Base-by-base conservation (phyloP, 2,329 filamentous ascomycete species). In the Fusarium setosum region DNA sequence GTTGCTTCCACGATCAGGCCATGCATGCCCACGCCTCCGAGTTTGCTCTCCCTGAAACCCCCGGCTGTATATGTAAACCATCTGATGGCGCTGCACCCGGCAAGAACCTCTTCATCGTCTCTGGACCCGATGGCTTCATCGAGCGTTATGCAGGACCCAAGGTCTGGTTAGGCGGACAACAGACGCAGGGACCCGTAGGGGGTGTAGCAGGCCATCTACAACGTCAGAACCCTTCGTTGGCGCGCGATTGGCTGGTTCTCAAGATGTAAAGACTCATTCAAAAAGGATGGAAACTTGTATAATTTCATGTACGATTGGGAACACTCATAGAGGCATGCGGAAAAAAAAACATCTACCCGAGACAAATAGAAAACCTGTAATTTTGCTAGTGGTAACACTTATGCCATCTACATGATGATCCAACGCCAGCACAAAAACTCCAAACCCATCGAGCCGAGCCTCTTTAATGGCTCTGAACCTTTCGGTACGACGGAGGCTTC, bases 401-500 rank as follows among this genome's bases (percentile, higher is more conserved):
- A 32, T 47, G 35, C 61, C 49, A 40, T 67, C 62, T 67, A 69
- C 52, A 48, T 51, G 52, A 68, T 65, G 41, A 52, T 58, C 61
- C 63, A 73, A 69, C 63, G 61, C 71, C 54, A 47, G 31, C 37
- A 34, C 49, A 47, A 54, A 56, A 52, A 63, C 54, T 52, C 65
- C 61, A 41, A n/a, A 55, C 37, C 54, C 42, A 23, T n/a, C 29
- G 17, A 48, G 53, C 32, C 40, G 26, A 48, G 17, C 20, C 40
- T 41, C 23, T 42, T 79, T 79, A 91, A 61, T 89, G 86, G 41
- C 86, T 90, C 79, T 91, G 90, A 45, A 99, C 94, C 82, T 99
- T 99, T 73, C 96, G 86, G 81, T 97, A 98, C 74, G 92, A 97
- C 18, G 94, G 94, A 63, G 96, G 96, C 80, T 92, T 94, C 84